These are phyloP conservation scores for Solanum raphanifolium DNA, from an alignment of 257 asterid genomes.

Conservation along the genomic window DNA sequence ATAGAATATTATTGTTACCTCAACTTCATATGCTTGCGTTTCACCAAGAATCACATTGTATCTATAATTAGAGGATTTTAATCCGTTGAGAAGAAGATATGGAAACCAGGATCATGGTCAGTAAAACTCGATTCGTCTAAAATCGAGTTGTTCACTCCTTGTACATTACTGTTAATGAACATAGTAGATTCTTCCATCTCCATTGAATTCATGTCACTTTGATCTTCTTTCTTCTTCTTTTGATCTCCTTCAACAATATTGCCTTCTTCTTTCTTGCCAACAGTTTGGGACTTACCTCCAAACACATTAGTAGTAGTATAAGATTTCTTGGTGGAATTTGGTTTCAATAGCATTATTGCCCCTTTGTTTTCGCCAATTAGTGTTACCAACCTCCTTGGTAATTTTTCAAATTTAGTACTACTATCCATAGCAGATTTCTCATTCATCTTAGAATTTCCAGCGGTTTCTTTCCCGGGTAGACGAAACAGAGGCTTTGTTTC, in stretches of 20 bases:
- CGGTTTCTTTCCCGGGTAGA: slow-evolving; percentile 6
- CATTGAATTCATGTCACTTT: neutral
- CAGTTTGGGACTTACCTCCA: slow-evolving; percentile 1
- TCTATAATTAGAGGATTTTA: slow-evolving; percentile 3
- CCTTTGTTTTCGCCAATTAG: slow-evolving; percentile 81
- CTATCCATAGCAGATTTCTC: slow-evolving; percentile 4
- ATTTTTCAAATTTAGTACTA: slow-evolving; percentile 15
- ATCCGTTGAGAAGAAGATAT: slow-evolving; percentile 25
- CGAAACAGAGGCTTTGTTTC: slow-evolving; percentile 12
- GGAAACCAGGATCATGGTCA: slow-evolving; percentile 72
- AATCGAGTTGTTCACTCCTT: slow-evolving; percentile 75
- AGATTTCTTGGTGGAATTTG: slow-evolving; percentile 23
- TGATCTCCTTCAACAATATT: slow-evolving; percentile 7
- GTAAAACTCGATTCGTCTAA: slow-evolving; percentile 17
- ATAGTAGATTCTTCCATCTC: slow-evolving; percentile 17
- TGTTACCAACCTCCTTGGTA: slow-evolving; percentile 40
- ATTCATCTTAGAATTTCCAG: slow-evolving; percentile 5
- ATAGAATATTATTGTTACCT: neutral
- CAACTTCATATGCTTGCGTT: neutral
- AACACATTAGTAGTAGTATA: neutral
- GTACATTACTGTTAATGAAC: slow-evolving; percentile 65
- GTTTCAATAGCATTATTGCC: slow-evolving; percentile 52
- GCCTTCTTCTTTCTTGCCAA: slow-evolving; percentile 8
- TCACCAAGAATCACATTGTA: neutral
- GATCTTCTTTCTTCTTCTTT: slow-evolving; percentile 10